Evolutionary conservation across 2,329 filamentous ascomycete species (phyloP).

Genomic region (Sporothrix variecibatus): DNA sequence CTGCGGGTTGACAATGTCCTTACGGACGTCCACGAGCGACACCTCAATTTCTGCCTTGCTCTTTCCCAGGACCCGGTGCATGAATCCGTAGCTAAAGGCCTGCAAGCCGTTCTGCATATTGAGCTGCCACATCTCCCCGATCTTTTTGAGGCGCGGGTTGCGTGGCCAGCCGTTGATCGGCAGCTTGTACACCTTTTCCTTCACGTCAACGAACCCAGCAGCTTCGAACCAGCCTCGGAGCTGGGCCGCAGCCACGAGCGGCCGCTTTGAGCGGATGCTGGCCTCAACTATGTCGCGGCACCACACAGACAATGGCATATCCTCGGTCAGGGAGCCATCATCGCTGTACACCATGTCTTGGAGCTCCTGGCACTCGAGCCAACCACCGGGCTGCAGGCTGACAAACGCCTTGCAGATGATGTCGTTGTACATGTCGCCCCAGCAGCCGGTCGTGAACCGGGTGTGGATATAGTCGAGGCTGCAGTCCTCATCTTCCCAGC

Average conservation of each 20-base stretch:
- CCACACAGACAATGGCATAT: slow-evolving; percentile 32
- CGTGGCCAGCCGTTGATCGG: slow-evolving; percentile 42
- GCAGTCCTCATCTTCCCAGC: slow-evolving; percentile 49
- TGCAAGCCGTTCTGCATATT: slow-evolving; percentile 38
- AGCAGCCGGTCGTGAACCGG: slow-evolving; percentile 52
- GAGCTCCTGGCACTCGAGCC: slow-evolving; percentile 57
- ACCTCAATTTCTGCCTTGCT: slow-evolving; percentile 54
- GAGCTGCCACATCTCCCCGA: slow-evolving; percentile 38
- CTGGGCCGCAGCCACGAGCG: slow-evolving; percentile 28
- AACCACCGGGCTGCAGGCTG: slow-evolving; percentile 54
- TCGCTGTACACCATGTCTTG: slow-evolving; percentile 34
- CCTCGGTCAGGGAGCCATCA: slow-evolving; percentile 33
- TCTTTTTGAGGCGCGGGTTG: slow-evolving; percentile 35
- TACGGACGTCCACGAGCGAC: slow-evolving; percentile 51
- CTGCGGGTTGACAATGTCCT: slow-evolving; percentile 47
- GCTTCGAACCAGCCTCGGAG: slow-evolving; percentile 35
- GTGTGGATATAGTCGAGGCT: slow-evolving; percentile 59
- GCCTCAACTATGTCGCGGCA: slow-evolving; percentile 30
- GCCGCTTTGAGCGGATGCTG: slow-evolving; percentile 30
- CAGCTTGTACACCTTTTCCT: slow-evolving; percentile 36
- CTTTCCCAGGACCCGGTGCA: slow-evolving; percentile 42
- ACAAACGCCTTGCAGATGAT: slow-evolving; percentile 55
- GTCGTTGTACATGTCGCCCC: slow-evolving; percentile 50
- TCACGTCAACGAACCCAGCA: slow-evolving; percentile 39
- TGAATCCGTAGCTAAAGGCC: slow-evolving; percentile 37